Conservation (phyloP, 176 grass and related monocot genomes). For the Triticum aestivum region DNA sequence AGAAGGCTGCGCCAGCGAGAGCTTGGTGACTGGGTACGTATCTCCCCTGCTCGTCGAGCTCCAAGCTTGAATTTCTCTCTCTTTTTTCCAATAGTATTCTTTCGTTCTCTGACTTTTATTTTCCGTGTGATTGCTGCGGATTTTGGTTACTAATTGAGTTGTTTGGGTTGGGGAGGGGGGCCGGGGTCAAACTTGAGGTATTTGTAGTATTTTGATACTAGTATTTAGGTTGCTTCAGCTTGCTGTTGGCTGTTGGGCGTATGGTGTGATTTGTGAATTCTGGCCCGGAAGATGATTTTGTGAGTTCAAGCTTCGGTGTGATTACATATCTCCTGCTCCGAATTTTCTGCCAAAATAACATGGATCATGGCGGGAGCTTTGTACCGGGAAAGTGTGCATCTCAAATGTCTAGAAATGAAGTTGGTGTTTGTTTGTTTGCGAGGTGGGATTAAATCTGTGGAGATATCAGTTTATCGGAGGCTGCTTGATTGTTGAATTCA, state of each 20-base stretch:
- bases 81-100: not conserved
- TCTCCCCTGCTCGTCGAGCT: constrained; percentile 2
- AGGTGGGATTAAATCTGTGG: not conserved
- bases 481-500: constrained; percentile 23
- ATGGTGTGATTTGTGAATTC: not conserved
- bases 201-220: not conserved
- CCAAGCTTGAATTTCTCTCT: not conserved
- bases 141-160: not conserved
- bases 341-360: not conserved
- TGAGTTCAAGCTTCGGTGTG: not conserved
- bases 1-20: not conserved
- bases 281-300: not conserved
- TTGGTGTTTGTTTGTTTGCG: constrained; percentile 5
- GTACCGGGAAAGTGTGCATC: not conserved
- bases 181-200: not conserved
- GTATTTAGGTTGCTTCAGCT: not conserved
- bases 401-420: not conserved
- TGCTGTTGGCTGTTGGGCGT: not conserved
- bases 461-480: not conserved
- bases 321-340: constrained; percentile 12
- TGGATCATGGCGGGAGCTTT: constrained; percentile 13
- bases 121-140: not conserved
- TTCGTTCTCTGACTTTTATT: not conserved
- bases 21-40: constrained; percentile 32
- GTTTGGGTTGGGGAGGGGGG: not conserved